Percentiles rank a stretch among this genome's conserved stretches.
Evolutionary conservation across 768 basidiomycete species (phyloP).

Genomic region (Lyophyllum atratum): DNA sequence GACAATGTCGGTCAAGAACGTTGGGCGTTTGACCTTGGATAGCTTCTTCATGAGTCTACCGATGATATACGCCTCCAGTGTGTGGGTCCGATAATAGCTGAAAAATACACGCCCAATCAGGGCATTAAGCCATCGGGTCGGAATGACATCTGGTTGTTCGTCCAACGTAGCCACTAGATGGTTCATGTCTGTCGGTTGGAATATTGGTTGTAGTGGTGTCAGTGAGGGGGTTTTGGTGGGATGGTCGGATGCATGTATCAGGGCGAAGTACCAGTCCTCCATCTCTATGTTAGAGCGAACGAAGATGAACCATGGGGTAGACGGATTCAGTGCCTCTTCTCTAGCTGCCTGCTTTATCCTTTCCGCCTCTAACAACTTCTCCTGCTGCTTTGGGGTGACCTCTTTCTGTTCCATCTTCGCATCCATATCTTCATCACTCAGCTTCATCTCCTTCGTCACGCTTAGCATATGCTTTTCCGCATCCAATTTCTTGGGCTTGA

Average conservation of each 20-base stretch:
- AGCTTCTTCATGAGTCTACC: slow-evolving; percentile 91
- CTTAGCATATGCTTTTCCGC: slow-evolving; percentile 44
- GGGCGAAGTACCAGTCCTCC: slow-evolving; percentile 95
- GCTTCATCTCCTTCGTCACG: slow-evolving; percentile 53
- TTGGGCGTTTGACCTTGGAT: slow-evolving; percentile 86
- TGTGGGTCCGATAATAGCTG: slow-evolving; percentile 83
- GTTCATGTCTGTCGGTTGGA: slow-evolving; percentile 78
- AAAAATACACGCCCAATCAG: slow-evolving; percentile 92
- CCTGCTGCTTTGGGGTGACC: slow-evolving; percentile 29
- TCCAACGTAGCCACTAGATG: slow-evolving; percentile 83
- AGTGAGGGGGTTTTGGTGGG: slow-evolving; percentile 65
- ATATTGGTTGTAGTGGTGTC: slow-evolving; percentile 62
- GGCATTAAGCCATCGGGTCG: slow-evolving; percentile 97
- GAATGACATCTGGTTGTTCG: slow-evolving; percentile 92
- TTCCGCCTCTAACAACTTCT: slow-evolving; percentile 35
- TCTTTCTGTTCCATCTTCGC: slow-evolving; percentile 28
- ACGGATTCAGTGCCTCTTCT: slow-evolving; percentile 51
- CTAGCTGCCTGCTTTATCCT: slow-evolving; percentile 45
- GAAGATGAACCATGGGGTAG: slow-evolving; percentile 92
- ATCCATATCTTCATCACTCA: slow-evolving; percentile 34
- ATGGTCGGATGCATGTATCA: slow-evolving; percentile 72
- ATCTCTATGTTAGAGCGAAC: slow-evolving; percentile 85
- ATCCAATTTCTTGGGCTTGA: slow-evolving; percentile 51
- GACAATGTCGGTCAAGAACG: slow-evolving; percentile 80
- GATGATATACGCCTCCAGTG: slow-evolving; percentile 84